phyloP scores from a whole-genome alignment of 2,329 filamentous ascomycete species.

The Fusarium abutilonis region DNA sequence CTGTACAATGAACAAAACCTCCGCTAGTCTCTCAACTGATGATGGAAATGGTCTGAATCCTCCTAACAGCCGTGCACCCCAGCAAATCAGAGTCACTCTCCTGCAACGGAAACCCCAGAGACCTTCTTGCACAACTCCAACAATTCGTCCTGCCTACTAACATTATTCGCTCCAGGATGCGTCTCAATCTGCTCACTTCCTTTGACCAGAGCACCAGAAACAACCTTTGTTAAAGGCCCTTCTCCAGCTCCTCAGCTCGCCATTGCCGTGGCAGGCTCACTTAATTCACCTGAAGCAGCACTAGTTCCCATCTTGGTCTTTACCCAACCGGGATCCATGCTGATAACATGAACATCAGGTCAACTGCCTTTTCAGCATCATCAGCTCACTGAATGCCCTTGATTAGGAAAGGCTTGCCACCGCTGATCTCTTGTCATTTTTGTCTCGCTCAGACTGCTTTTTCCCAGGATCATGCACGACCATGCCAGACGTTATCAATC shows the following conservation, averaged over 20 bases:
- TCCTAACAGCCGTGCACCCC: background rate
- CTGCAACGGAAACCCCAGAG: slow-evolving; percentile 14
- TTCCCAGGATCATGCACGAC: slow-evolving; percentile 21
- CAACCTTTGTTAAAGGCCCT: slow-evolving; percentile 10
- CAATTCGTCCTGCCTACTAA: slow-evolving; percentile 32
- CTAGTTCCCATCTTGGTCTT: slow-evolving; percentile 36
- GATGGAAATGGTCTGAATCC: background rate
- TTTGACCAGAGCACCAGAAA: slow-evolving; percentile 28
- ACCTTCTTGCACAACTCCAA: slow-evolving; percentile 16
- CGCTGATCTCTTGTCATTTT: slow-evolving; percentile 19
- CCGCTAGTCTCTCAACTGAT: too few relatives aligned
- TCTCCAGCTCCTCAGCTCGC: slow-evolving; percentile 29
- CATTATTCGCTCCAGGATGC: slow-evolving; percentile 26
- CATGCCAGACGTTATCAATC: slow-evolving; percentile 24
- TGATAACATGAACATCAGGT: slow-evolving; percentile 28
- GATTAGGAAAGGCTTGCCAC: slow-evolving; percentile 18
- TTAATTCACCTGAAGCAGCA: slow-evolving; percentile 17
- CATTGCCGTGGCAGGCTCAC: slow-evolving; percentile 21
- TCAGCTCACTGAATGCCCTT: slow-evolving; percentile 20
- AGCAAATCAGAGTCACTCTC: background rate
- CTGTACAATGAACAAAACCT: too few relatives aligned
- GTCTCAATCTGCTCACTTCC: slow-evolving; percentile 14
- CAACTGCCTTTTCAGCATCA: slow-evolving; percentile 11
- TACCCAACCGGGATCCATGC: slow-evolving; percentile 39
- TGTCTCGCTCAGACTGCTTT: slow-evolving; percentile 16